Conservation (phyloP, 2,329 filamentous ascomycete species). For the Reticulascus tulasneorum region DNA sequence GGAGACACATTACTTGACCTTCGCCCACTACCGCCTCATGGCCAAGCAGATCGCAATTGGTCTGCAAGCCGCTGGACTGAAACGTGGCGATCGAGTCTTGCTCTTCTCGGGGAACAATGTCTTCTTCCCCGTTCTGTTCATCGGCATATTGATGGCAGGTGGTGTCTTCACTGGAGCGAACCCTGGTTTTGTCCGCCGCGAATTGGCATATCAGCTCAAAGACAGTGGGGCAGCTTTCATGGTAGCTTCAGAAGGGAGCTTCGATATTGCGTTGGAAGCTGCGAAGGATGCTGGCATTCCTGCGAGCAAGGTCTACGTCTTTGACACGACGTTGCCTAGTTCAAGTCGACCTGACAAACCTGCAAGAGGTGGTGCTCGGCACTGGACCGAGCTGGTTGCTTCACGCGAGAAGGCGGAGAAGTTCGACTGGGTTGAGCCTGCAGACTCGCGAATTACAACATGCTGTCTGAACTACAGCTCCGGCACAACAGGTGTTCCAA, state of each 20-base stretch:
- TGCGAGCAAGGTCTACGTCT: constrained; percentile 56
- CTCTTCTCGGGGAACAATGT: constrained; percentile 71
- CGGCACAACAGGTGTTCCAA: constrained; percentile 76
- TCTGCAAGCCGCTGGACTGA: constrained; percentile 58
- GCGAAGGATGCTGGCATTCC: constrained; percentile 55
- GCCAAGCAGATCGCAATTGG: constrained; percentile 70
- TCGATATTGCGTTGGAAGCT: constrained; percentile 64
- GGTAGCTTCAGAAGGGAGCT: constrained; percentile 55
- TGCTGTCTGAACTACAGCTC: constrained; percentile 76
- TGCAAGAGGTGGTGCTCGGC: constrained; percentile 37
- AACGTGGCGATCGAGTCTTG: constrained; percentile 66
- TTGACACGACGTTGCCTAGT: constrained; percentile 51
- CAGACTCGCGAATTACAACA: constrained; percentile 46
- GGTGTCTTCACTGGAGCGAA: constrained; percentile 76
- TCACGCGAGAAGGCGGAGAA: constrained; percentile 43
- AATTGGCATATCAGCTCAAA: constrained; percentile 70
- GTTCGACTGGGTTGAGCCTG: constrained; percentile 61
- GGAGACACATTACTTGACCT: constrained; percentile 62
- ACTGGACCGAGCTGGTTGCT: constrained; percentile 63
- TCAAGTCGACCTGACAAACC: constrained; percentile 11
- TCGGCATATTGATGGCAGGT: constrained; percentile 73
- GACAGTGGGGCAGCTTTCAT: constrained; percentile 68
- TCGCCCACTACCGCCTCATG: constrained; percentile 62
- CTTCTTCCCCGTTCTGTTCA: constrained; percentile 66
- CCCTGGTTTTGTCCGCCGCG: constrained; percentile 61